Conservation (phyloP, 2,329 filamentous ascomycete species). For the Colletotrichum lupini region DNA sequence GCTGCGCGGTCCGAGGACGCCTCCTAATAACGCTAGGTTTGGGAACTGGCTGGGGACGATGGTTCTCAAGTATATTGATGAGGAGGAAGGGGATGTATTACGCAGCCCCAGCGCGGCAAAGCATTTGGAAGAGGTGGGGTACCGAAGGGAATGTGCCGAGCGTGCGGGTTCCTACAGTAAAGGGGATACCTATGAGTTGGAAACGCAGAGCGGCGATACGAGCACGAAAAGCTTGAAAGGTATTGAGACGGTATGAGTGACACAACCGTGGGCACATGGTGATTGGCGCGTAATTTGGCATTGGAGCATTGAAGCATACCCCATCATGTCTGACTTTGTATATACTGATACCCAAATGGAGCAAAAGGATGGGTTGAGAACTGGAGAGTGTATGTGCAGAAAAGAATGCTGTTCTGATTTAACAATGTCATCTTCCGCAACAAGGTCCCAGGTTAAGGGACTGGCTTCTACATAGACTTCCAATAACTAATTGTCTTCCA, state of each 20-base stretch:
- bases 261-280: not conserved
- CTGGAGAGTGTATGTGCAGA: not conserved
- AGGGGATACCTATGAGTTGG: conserved; percentile 7
- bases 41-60: conserved; percentile 22
- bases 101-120: not conserved
- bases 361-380: not conserved
- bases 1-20: not conserved
- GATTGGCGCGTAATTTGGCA: not conserved
- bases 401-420: no score
- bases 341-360: not conserved
- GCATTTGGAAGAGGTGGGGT: not conserved
- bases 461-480: no score
- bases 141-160: not conserved
- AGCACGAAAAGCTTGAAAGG: conserved; percentile 10
- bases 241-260: not conserved
- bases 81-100: not conserved
- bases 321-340: not conserved
- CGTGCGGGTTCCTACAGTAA: not conserved
- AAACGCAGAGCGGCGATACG: conserved; percentile 1
- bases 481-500: no score
- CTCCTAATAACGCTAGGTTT: conserved; percentile 9
- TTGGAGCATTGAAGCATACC: not conserved
- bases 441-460: no score
- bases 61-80: conserved; percentile 26
- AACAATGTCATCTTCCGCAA: no score